Evolutionary conservation across 768 basidiomycete species (phyloP).

Genomic region (Hydnomerulius pinastri): DNA sequence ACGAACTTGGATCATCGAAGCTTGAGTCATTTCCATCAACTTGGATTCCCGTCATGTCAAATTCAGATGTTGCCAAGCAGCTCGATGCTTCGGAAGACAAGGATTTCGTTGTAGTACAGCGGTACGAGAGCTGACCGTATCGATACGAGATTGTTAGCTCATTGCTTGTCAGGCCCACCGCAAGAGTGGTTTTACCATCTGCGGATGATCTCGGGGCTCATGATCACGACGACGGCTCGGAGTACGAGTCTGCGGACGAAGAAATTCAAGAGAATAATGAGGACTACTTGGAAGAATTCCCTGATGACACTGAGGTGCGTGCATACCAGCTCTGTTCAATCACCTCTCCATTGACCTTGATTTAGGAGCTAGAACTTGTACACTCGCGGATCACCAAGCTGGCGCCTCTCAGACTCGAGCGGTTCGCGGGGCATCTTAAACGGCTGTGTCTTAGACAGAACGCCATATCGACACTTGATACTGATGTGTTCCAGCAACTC

Average conservation of each 20-base stretch:
- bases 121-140: conserved; percentile 14
- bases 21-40: neutral
- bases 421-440: conserved; percentile 71
- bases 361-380: conserved; percentile 83
- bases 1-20: too few species aligned
- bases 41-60: conserved; percentile 20
- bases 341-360: too few species aligned
- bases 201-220: conserved; percentile 13
- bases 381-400: conserved; percentile 77
- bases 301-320: conserved; percentile 83
- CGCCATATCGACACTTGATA: conserved; percentile 69
- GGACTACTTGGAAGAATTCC: conserved; percentile 75
- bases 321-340: too few species aligned
- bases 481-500: conserved; percentile 67
- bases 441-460: conserved; percentile 88
- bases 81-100: conserved; percentile 16
- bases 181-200: conserved; percentile 51
- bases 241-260: conserved; percentile 44
- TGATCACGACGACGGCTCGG: conserved; percentile 27
- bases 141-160: neutral
- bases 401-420: conserved; percentile 61
- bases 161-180: conserved; percentile 27
- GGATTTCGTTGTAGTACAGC: conserved; percentile 25
- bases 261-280: conserved; percentile 51
- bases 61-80: conserved; percentile 11